These are phyloP conservation scores for Globisporangium paddicum DNA, from an alignment of 352 stramenopile genomes.

Conservation along the genomic window DNA sequence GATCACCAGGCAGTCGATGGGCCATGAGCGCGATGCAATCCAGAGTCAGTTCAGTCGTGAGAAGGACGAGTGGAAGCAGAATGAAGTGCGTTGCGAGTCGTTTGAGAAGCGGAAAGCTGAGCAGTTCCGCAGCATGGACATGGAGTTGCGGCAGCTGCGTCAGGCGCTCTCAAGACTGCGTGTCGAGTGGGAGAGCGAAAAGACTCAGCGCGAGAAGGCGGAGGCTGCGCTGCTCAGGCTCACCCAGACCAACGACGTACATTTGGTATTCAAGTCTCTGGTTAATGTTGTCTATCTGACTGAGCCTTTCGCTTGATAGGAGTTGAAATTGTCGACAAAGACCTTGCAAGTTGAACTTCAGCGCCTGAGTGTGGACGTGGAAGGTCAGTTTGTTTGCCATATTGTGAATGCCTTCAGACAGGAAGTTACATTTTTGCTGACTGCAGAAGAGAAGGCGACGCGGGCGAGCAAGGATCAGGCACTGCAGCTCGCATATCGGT, in stretches of 20 bases:
- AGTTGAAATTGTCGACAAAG: conserved; percentile 28
- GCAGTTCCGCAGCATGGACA: conserved; percentile 45
- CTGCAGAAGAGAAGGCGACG: conserved; percentile 20
- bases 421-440: not conserved
- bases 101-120: conserved; percentile 32
- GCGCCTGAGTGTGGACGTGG: conserved; percentile 24
- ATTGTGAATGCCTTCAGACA: not conserved
- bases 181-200: conserved; percentile 45
- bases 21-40: conserved; percentile 37
- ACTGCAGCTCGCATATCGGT: conserved; percentile 25
- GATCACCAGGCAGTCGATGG: conserved; percentile 37
- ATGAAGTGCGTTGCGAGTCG: conserved; percentile 16
- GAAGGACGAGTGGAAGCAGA: conserved; percentile 40
- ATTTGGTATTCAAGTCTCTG: not conserved
- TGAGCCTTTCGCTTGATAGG: conserved; percentile 18
- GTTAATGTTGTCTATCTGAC: not conserved
- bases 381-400: conserved; percentile 17
- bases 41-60: conserved; percentile 31
- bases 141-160: conserved; percentile 42
- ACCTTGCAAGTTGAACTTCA: conserved; percentile 31
- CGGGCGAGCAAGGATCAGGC: conserved; percentile 26
- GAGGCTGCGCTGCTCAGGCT: conserved; percentile 31
- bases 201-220: conserved; percentile 34
- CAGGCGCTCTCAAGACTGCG: conserved; percentile 37
- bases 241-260: conserved; percentile 30